Evolutionary conservation across 1,284 basidiomycete genomes (phyloP).

Genomic region (Pyrrhoderma noxium): DNA sequence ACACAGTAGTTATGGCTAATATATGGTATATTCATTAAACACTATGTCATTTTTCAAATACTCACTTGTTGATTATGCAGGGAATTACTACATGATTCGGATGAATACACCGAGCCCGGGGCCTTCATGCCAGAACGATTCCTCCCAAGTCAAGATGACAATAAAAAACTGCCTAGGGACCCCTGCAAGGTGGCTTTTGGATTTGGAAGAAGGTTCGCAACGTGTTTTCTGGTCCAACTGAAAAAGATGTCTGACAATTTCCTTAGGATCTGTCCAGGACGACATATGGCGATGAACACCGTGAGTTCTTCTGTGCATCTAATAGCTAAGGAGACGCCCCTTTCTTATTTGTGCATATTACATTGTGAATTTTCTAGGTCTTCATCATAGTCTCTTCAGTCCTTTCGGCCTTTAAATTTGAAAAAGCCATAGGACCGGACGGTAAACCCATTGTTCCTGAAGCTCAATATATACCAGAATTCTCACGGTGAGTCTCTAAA

Average conservation of each 20-base stretch:
- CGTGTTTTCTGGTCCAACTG: too few relatives aligned
- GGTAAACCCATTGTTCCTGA: too few relatives aligned
- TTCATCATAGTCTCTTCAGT: too few relatives aligned
- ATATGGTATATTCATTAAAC: conserved; percentile 21
- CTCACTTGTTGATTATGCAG: not conserved
- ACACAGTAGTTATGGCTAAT: conserved; percentile 25
- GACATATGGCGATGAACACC: conserved; percentile 15
- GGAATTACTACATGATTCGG: not conserved
- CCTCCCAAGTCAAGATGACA: conserved; percentile 7
- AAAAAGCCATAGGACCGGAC: too few relatives aligned
- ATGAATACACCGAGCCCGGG: conserved; percentile 21
- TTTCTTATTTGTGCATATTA: too few relatives aligned
- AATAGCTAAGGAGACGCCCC: too few relatives aligned
- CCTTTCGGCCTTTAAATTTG: too few relatives aligned
- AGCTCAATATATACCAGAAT: too few relatives aligned
- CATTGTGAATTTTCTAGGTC: too few relatives aligned
- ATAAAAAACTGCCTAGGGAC: conserved; percentile 9
- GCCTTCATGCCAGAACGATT: conserved; percentile 26
- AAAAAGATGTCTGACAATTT: too few relatives aligned
- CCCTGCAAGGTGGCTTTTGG: conserved; percentile 9
- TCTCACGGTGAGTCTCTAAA: too few relatives aligned
- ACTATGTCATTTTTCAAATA: too few relatives aligned
- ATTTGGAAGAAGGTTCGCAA: conserved; percentile 10
- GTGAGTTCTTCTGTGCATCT: conserved; percentile 17
- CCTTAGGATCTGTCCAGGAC: conserved; percentile 21